A percentile compares a stretch with the other conserved stretches of the same genome.
These are phyloP conservation scores for Macrophomina phaseolina DNA, from an alignment of 2,329 filamentous ascomycete species.

Conservation along the genomic window DNA sequence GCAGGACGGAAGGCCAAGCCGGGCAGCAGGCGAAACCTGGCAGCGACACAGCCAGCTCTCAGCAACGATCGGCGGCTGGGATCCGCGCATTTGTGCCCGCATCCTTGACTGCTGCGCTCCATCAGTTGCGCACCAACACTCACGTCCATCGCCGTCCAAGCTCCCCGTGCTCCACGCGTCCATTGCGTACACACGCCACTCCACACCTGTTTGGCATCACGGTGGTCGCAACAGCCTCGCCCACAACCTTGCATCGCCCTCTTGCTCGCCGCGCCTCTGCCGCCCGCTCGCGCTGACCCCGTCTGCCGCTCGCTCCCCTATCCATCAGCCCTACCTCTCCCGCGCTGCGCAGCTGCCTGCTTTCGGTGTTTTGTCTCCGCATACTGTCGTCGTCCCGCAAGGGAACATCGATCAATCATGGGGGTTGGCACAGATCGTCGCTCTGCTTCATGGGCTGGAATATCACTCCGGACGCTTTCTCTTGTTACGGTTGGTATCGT, in stretches of 20 bases:
- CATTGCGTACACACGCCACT: constrained; percentile 13
- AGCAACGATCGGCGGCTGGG: constrained; percentile 14
- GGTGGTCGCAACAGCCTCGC: background rate
- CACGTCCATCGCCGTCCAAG: constrained; percentile 24
- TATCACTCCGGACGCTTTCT: constrained; percentile 73
- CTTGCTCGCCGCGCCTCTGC: background rate
- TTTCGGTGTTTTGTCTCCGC: constrained; percentile 1
- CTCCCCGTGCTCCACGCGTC: constrained; percentile 21
- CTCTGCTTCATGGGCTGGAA: constrained; percentile 49
- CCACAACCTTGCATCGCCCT: background rate
- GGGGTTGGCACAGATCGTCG: constrained; percentile 29
- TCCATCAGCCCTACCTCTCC: background rate
- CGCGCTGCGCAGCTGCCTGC: background rate
- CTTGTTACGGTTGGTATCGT: constrained; percentile 63
- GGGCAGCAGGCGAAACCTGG: constrained; percentile 14
- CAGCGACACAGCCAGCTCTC: background rate
- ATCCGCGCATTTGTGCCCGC: constrained; percentile 12
- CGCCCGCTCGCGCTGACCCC: constrained; percentile 1
- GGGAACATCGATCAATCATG: constrained; percentile 18
- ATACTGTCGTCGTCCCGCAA: constrained; percentile 1
- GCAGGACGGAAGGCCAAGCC: background rate
- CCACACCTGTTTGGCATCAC: background rate
- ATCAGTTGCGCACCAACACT: constrained; percentile 20
- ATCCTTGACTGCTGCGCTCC: constrained; percentile 26
- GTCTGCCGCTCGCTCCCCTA: constrained; percentile 11